These are phyloP conservation scores for Mycoemilia scoparia DNA, from an alignment of 192 early-diverging fungal genomes.

Conservation along the genomic window DNA sequence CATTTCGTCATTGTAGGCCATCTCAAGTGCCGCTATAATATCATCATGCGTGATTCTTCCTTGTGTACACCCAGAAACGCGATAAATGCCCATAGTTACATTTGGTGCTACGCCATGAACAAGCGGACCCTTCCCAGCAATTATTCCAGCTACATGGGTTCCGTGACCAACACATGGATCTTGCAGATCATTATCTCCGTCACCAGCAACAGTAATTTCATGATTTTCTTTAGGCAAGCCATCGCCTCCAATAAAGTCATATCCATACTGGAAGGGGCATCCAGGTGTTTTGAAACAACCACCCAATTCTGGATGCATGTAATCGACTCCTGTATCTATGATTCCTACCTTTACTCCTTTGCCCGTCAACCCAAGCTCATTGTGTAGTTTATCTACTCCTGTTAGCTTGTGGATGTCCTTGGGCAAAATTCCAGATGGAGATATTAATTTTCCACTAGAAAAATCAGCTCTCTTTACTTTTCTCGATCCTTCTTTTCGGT, in stretches of 20 bases:
- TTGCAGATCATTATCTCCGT: conserved; percentile 32
- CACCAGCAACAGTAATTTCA: no score
- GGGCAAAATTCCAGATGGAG: no score
- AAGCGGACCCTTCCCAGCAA: conserved; percentile 42
- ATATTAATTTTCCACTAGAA: no score
- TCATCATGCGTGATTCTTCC: conserved; percentile 43
- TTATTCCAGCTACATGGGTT: conserved; percentile 52
- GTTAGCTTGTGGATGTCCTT: conserved; percentile 39
- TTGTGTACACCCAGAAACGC: conserved; percentile 61
- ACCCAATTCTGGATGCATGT: conserved; percentile 27
- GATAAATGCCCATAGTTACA: conserved; percentile 58
- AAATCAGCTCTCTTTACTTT: no score
- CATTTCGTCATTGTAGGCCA: conserved; percentile 46
- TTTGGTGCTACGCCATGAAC: conserved; percentile 68
- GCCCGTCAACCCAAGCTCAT: conserved; percentile 36
- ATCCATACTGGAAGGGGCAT: conserved; percentile 40
- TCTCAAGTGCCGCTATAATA: conserved; percentile 56
- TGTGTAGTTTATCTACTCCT: conserved; percentile 34
- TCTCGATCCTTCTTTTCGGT: no score
- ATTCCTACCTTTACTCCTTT: conserved; percentile 33
- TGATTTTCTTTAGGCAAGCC: no score
- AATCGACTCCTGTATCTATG: conserved; percentile 30
- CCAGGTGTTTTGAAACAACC: conserved; percentile 35
- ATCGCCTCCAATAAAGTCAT: conserved; percentile 46
- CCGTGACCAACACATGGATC: conserved; percentile 46